These are phyloP conservation scores for Diaporthe ilicicola DNA, from an alignment of 2,329 filamentous ascomycete species.

Conservation along the genomic window DNA sequence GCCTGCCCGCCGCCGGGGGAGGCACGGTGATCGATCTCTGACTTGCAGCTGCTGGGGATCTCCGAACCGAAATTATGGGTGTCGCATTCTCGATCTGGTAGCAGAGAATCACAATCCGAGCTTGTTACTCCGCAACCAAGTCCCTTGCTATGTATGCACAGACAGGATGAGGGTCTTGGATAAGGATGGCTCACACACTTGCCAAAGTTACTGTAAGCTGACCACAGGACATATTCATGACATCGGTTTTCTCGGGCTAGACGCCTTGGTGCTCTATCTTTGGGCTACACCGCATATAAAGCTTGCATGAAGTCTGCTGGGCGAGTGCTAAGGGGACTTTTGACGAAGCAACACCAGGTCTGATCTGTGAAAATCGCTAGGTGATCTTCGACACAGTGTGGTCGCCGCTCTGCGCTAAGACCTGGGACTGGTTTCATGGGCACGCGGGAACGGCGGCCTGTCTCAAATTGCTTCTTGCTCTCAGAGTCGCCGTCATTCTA, in stretches of 20 bases:
- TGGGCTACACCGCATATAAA: slow-evolving; percentile 26
- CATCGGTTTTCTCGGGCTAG: slow-evolving; percentile 7
- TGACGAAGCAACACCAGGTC: slow-evolving; percentile 14
- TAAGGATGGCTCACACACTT: not conserved
- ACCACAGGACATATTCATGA: not conserved
- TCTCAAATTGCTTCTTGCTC: slow-evolving; percentile 12
- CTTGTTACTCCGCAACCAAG: not conserved
- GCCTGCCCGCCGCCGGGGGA: slow-evolving; percentile 21
- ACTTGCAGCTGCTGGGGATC: slow-evolving; percentile 29
- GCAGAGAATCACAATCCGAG: not conserved
- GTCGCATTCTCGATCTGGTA: slow-evolving; percentile 20
- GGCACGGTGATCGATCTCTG: slow-evolving; percentile 25
- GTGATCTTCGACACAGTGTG: slow-evolving; percentile 9
- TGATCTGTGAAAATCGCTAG: not conserved
- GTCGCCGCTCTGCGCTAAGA: slow-evolving; percentile 9
- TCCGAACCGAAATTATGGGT: slow-evolving; percentile 29
- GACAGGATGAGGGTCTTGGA: slow-evolving; percentile 16
- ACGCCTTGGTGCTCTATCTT: slow-evolving; percentile 10
- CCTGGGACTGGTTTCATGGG: slow-evolving; percentile 1
- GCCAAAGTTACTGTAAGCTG: slow-evolving; percentile 12
- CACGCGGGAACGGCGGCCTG: slow-evolving; percentile 1
- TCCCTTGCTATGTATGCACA: not conserved
- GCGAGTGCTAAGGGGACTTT: slow-evolving; percentile 9
- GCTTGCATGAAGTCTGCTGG: slow-evolving; percentile 28
- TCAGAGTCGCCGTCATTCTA: not conserved